phyloP scores from a whole-genome alignment of 148 eudicot genomes.

The Pharnaceum exiguum region DNA sequence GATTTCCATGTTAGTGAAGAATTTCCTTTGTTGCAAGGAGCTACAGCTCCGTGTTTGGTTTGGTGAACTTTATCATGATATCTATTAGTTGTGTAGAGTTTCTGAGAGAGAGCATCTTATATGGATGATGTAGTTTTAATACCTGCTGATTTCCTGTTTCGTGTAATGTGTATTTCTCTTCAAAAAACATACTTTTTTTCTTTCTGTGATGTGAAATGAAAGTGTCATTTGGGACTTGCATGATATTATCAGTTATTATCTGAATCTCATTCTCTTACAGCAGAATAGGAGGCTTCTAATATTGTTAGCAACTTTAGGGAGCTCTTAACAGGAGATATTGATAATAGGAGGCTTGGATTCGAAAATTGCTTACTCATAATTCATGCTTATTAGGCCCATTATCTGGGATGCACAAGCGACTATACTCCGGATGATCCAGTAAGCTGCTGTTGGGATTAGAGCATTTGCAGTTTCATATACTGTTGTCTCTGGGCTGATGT shows the following conservation, averaged over 20 bases:
- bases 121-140: too few relatives aligned
- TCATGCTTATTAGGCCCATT: slow-evolving; percentile 52
- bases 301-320: neutral
- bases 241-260: neutral
- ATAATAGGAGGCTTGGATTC: neutral
- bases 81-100: too few relatives aligned
- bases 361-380: slow-evolving; percentile 54
- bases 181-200: neutral
- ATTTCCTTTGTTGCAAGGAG: too few relatives aligned
- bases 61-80: too few relatives aligned
- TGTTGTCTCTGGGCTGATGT: slow-evolving; percentile 39
- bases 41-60: too few relatives aligned
- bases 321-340: neutral
- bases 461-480: slow-evolving; percentile 37
- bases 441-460: slow-evolving; percentile 59
- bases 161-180: too few relatives aligned
- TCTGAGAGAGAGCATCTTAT: too few relatives aligned
- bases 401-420: slow-evolving; percentile 65
- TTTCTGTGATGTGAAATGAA: neutral
- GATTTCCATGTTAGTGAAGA: too few relatives aligned
- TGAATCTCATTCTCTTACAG: neutral
- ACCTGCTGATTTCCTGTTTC: too few relatives aligned
- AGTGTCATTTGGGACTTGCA: neutral
- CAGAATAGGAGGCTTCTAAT: neutral
- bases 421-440: slow-evolving; percentile 63